A percentile compares a stretch with the other conserved stretches of the same genome.
phyloP scores from a whole-genome alignment of 257 asterid species.

The Solanum arcanum region DNA sequence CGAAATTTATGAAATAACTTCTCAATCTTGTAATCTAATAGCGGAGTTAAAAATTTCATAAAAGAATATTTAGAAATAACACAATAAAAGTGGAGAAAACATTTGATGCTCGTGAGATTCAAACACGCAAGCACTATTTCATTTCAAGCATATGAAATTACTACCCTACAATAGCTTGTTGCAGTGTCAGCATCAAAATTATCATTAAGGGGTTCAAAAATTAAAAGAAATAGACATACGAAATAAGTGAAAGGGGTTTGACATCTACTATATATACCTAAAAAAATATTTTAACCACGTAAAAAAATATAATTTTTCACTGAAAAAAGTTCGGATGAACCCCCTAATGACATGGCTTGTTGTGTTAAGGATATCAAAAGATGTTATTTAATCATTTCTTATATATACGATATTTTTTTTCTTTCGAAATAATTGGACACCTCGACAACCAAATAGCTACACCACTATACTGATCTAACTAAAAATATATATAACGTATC shows the following conservation, averaged over 20 bases:
- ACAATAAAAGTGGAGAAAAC: not conserved
- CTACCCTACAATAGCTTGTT: not conserved
- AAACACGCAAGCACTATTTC: not conserved
- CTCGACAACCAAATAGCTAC: not conserved
- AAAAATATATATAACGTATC: not conserved
- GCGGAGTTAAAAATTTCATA: not conserved
- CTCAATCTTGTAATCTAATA: not conserved
- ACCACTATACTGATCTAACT: not conserved
- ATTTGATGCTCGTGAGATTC: not conserved
- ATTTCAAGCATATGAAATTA: not conserved
- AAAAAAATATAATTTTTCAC: too few relatives aligned
- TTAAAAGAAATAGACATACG: too few relatives aligned
- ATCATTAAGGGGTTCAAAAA: too few relatives aligned
- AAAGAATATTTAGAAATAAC: not conserved
- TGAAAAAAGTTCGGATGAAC: accelerated
- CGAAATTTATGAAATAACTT: not conserved
- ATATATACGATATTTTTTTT: too few relatives aligned
- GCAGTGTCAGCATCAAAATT: too few relatives aligned
- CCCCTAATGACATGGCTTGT: too few relatives aligned
- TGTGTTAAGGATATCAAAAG: not conserved
- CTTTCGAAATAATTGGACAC: not conserved
- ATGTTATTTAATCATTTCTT: too few relatives aligned
- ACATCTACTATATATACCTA: too few relatives aligned
- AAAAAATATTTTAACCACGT: too few relatives aligned
- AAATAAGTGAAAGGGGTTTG: too few relatives aligned